These are phyloP conservation scores for Mastigamoeba balamuthi DNA, from an alignment of 78 protist genomes.

Conservation along the genomic window DNA sequence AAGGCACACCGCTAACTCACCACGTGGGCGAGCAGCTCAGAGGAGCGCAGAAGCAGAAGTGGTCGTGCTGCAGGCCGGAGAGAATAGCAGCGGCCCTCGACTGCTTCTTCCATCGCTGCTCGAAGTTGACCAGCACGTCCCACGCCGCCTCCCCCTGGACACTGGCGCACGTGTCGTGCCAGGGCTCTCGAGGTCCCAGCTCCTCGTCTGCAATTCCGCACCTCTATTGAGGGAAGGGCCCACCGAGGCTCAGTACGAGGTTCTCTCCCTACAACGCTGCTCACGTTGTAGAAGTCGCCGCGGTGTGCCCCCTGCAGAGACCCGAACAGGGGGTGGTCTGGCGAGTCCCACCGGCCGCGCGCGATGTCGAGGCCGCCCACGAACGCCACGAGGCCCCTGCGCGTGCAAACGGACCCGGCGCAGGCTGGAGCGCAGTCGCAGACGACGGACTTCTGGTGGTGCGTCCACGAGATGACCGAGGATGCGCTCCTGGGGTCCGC, in stretches of 20 bases:
- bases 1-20: neutral
- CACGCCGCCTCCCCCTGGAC: slow-evolving; percentile 33
- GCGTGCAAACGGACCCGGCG: too few species aligned
- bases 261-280: slow-evolving; percentile 9
- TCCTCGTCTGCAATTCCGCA: neutral
- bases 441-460: too few species aligned
- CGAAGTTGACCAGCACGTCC: slow-evolving; percentile 1
- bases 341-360: slow-evolving; percentile 30
- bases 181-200: slow-evolving; percentile 36
- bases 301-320: slow-evolving; percentile 9
- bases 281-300: slow-evolving; percentile 28
- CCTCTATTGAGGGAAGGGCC: slow-evolving; percentile 9
- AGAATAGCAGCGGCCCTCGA: neutral
- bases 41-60: neutral
- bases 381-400: slow-evolving; percentile 25
- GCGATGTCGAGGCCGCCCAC: slow-evolving; percentile 55
- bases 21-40: neutral
- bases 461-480: too few species aligned
- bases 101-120: slow-evolving; percentile 23
- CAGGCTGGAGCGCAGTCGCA: too few species aligned
- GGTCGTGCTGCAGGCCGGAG: neutral
- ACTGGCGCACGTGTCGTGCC: slow-evolving; percentile 39
- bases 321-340: neutral
- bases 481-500: too few species aligned
- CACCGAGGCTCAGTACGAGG: neutral